These are phyloP conservation scores for Nakataea oryzae DNA, from an alignment of 2,329 filamentous ascomycete species.

Conservation along the genomic window DNA sequence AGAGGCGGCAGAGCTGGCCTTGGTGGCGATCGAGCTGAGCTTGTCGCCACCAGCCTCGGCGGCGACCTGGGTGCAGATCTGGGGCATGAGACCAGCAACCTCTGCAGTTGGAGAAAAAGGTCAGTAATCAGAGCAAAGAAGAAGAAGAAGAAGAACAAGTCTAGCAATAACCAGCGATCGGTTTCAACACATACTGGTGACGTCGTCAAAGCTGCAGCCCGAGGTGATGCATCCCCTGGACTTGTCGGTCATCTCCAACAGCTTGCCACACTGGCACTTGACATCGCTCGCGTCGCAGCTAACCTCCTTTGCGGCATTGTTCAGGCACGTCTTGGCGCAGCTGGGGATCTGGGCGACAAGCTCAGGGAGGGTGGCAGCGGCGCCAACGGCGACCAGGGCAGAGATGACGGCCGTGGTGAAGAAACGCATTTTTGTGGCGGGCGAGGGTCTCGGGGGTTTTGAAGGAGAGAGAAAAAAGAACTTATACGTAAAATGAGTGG, in stretches of 20 bases:
- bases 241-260: constrained; percentile 16
- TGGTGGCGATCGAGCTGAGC: background rate
- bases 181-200: constrained; percentile 18
- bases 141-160: background rate
- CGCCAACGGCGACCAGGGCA: constrained; percentile 11
- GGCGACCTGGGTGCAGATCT: background rate
- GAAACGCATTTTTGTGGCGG: constrained; percentile 9
- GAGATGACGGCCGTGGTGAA: background rate
- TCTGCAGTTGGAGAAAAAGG: background rate
- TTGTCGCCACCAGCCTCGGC: background rate
- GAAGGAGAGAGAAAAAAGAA: too few species aligned
- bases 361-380: constrained; percentile 18
- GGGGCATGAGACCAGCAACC: background rate
- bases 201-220: constrained; percentile 15
- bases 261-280: constrained; percentile 38
- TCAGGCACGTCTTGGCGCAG: constrained; percentile 34
- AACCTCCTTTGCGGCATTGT: constrained; percentile 29
- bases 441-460: background rate
- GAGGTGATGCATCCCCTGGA: constrained; percentile 20
- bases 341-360: constrained; percentile 22
- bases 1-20: background rate
- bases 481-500: background rate
- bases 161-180: constrained; percentile 18
- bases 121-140: background rate
- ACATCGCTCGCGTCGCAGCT: constrained; percentile 35